Base-by-base conservation (phyloP, 768 basidiomycete genomes). In the Dentipellis fragilis region DNA sequence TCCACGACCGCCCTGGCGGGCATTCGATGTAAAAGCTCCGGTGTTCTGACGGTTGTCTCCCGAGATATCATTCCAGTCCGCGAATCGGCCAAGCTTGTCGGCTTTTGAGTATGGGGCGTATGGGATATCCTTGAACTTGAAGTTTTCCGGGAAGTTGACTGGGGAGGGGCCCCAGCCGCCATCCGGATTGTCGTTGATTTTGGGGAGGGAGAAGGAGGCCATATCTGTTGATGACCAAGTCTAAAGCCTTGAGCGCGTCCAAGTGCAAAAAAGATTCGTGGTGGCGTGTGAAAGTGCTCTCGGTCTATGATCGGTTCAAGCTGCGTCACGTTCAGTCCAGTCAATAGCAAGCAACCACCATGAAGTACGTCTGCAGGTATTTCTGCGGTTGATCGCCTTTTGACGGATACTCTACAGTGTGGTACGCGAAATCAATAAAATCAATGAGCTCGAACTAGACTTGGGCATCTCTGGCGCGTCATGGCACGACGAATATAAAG, bases 71-170 rank as follows among this genome's bases (percentile, higher is more conserved):
- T 92, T 91, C 94, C 95, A 99, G 75, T 99, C 95, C 49, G 95
- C 95, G 66, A 99, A 89, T 53, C 95, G 86, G 53, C 92, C 93
- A 55, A 99, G 85, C 71, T 97, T 97, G 78, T 99, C 96, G 38
- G 91, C 85, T 82, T 99, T 99, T 72, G 93, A 93, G 79, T 91
- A 98, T 4, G 94, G 94, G 0, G 95, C 94, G 67, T 98, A 99
- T 48, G 96, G 96, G 58, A 98, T 96, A 64, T 97, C 96, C 71
- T 91, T 93, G 80, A 96, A 96, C 72, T 94, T 93, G 74, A 95
- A 97, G 60, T 92, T 85, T 47, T 87, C 77, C 1, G 95, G 93
- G 19, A 94, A 74, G 69, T 89, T 87, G 0, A 85, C 80, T 3
- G 86, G 81, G 6, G 93, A 90, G 6, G 83, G 83, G 1, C 92